Percentiles rank a stretch among this genome's conserved stretches.
phyloP scores from a whole-genome alignment of 2,329 filamentous ascomycete species.

The Arthroderma sp. region DNA sequence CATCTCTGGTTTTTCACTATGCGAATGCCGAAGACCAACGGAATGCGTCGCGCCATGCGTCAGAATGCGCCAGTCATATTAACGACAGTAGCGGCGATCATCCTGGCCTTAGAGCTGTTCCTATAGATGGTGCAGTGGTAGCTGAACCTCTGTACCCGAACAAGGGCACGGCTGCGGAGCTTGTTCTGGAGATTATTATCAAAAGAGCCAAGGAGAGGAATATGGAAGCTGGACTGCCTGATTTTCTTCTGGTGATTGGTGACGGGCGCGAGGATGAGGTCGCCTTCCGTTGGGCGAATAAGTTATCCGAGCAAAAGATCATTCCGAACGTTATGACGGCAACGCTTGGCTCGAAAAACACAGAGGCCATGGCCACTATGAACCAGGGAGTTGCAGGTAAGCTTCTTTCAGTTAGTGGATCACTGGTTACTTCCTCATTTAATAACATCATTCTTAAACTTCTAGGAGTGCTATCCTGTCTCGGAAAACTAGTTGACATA shows the following conservation, averaged over 20 bases:
- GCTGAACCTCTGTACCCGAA: slow-evolving; percentile 80
- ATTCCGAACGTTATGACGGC: slow-evolving; percentile 68
- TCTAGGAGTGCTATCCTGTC: slow-evolving; percentile 17
- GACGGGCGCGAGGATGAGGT: slow-evolving; percentile 89
- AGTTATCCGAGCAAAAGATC: slow-evolving; percentile 45
- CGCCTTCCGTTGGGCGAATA: slow-evolving; percentile 89
- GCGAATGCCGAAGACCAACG: slow-evolving; percentile 66
- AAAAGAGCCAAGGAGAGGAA: slow-evolving; percentile 29
- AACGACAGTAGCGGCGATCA: slow-evolving; percentile 83
- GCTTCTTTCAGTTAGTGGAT: slow-evolving; percentile 16
- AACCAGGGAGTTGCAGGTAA: slow-evolving; percentile 85
- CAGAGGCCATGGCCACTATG: slow-evolving; percentile 70
- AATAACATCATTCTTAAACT: slow-evolving; percentile 6
- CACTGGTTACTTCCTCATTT: neutral
- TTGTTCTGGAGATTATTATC: slow-evolving; percentile 56
- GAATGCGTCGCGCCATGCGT: slow-evolving; percentile 63
- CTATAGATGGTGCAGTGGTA: slow-evolving; percentile 64
- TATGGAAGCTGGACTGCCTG: slow-evolving; percentile 34
- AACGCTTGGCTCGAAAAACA: slow-evolving; percentile 74
- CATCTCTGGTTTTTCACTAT: slow-evolving; percentile 83
- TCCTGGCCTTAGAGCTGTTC: slow-evolving; percentile 62
- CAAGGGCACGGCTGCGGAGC: slow-evolving; percentile 69
- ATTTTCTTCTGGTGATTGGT: slow-evolving; percentile 81
- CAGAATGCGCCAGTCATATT: slow-evolving; percentile 85
- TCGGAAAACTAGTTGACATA: slow-evolving; percentile 11